Evolutionary conservation across 768 basidiomycete species (phyloP).

Genomic region (Botryobasidium botryosum): DNA sequence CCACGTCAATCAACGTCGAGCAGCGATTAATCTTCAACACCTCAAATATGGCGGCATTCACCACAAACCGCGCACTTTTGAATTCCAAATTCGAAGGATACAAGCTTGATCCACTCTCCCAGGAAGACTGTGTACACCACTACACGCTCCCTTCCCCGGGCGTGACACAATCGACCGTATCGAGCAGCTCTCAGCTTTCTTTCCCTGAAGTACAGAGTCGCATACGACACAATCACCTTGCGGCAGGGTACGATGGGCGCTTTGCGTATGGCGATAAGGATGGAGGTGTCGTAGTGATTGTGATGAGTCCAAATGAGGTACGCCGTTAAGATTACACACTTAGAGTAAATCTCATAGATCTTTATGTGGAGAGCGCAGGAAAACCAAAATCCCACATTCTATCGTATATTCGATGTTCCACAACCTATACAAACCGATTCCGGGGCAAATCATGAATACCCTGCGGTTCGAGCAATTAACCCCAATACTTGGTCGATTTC

Average conservation of each 20-base stretch:
- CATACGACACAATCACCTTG: constrained; percentile 70
- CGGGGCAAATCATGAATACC: background rate
- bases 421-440: background rate
- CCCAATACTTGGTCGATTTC: too few species aligned
- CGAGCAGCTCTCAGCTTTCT: constrained; percentile 35
- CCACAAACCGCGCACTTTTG: constrained; percentile 33
- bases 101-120: constrained; percentile 44
- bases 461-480: background rate
- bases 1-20: too few species aligned
- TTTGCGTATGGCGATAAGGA: constrained; percentile 55
- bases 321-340: constrained; percentile 17
- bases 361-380: background rate
- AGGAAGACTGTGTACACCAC: constrained; percentile 36
- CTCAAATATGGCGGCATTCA: constrained; percentile 3
- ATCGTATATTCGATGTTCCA: constrained; percentile 10
- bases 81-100: constrained; percentile 82
- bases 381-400: constrained; percentile 4
- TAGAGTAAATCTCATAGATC: background rate
- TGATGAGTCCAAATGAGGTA: constrained; percentile 41
- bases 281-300: constrained; percentile 41
- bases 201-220: constrained; percentile 74
- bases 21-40: too few species aligned
- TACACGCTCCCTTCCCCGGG: constrained; percentile 30
- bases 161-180: constrained; percentile 31
- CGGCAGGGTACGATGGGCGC: constrained; percentile 28